Conservation (phyloP, 345 rosid genomes). For the Arabis hirsuta region DNA sequence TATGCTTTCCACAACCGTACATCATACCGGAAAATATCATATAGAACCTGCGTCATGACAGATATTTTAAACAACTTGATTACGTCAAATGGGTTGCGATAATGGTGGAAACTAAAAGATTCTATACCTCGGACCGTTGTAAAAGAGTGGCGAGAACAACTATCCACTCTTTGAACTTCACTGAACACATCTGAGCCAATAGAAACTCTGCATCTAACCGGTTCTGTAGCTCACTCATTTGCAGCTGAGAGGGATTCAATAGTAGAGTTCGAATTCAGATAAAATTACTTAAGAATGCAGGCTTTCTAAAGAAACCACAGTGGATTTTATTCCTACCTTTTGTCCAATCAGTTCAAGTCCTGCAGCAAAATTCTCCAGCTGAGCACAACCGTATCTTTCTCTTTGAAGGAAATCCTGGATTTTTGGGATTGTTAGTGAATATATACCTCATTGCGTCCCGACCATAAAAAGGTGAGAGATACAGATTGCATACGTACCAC, state of each 20-base stretch:
- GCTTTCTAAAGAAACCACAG: background rate
- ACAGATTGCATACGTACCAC: constrained; percentile 62
- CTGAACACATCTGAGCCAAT: constrained; percentile 97
- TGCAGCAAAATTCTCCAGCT: constrained; percentile 87
- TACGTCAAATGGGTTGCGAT: constrained; percentile 6
- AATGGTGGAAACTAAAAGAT: background rate
- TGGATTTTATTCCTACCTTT: constrained; percentile 53
- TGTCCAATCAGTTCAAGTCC: constrained; percentile 90
- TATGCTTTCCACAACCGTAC: constrained; percentile 87
- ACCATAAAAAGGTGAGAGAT: constrained; percentile 12
- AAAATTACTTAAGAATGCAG: background rate
- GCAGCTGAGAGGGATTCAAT: constrained; percentile 66
- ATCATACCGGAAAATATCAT: constrained; percentile 82
- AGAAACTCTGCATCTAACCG: constrained; percentile 95
- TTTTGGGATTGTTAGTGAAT: constrained; percentile 13
- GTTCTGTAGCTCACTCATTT: constrained; percentile 94
- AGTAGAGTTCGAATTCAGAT: background rate
- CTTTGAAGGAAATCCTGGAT: constrained; percentile 94
- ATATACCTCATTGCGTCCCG: constrained; percentile 24
- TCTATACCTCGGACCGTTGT: constrained; percentile 80
- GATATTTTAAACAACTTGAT: background rate
- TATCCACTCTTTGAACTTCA: constrained; percentile 98
- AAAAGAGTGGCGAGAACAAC: constrained; percentile 95
- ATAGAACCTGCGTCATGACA: constrained; percentile 65
- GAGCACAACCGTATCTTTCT: constrained; percentile 85